phyloP scores from a whole-genome alignment of 345 rosid genomes.

The Linum trigynum region DNA sequence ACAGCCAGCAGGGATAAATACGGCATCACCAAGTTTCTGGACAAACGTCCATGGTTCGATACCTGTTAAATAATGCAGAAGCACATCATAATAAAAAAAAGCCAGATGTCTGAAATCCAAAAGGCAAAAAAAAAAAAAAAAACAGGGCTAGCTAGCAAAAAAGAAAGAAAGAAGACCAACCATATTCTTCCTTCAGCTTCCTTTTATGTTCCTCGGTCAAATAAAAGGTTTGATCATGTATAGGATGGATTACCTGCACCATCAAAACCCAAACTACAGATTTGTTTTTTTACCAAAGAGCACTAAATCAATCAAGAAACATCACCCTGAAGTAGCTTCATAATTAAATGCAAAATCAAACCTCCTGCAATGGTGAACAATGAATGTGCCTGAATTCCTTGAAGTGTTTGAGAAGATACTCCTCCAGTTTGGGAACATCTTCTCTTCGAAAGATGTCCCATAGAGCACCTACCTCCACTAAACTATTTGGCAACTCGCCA shows the following conservation, averaged over 20 bases:
- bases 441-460: slow-evolving; percentile 59
- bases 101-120: no score
- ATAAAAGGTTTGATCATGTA: slow-evolving; percentile 47
- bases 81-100: neutral
- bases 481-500: neutral
- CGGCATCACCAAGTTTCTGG: slow-evolving; percentile 2
- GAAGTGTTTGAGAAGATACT: slow-evolving; percentile 35
- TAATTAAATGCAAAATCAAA: neutral
- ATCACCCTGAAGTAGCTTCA: neutral
- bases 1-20: slow-evolving; percentile 2
- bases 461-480: slow-evolving; percentile 36
- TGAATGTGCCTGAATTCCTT: slow-evolving; percentile 29
- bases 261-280: neutral
- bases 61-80: neutral
- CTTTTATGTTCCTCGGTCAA: slow-evolving; percentile 41
- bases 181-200: slow-evolving; percentile 51
- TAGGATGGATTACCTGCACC: slow-evolving; percentile 47
- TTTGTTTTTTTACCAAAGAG: neutral
- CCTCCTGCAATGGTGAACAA: slow-evolving; percentile 5
- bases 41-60: slow-evolving; percentile 1
- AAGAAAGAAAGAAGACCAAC: slow-evolving; percentile 11
- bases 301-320: slow-evolving; percentile 8
- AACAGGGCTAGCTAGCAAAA: neutral
- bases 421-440: slow-evolving; percentile 41
- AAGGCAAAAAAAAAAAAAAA: no score